Base-by-base conservation (phyloP, 441 rosid genomes). In the Heliophila coronopifolia region DNA sequence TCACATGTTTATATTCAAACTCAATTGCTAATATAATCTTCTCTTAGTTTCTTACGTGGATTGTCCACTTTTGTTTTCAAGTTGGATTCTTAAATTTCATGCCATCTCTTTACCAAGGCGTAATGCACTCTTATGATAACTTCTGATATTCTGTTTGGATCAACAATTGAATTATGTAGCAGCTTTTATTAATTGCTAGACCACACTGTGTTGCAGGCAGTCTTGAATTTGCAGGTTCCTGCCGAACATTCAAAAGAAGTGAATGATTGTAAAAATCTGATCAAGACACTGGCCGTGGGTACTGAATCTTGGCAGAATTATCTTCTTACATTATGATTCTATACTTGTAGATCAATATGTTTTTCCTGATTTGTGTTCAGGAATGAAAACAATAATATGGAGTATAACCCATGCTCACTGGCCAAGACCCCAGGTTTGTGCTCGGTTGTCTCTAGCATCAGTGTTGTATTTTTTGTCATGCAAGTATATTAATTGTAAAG, bases 211-310 rank as follows among this genome's bases (percentile, higher is more conserved):
- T 64, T 77, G 84, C 99, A 93, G 99, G 97, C 97, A 50, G 97
- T 93, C 75, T 56, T 93, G 59, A 84, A 89, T 67, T 60, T 89
- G 81, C 99, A 94, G 84, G 91, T 84, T 46, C 95, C 99, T 5
- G 78, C 76, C 35, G 99, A 94, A 66, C 99, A 90, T 83, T 84
- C 96, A 22, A 94, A 94, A 81, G 99, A 94, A 78, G 94, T 94
- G 52, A 84, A 77, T 72, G 97, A 94, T 61, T 94, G 96, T 65
- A 94, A 94, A 70, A 86, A 79, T 76, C 75, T 94, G 75, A 94
- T 94, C 61, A 93, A 81, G 91, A 93, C 99, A 40, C 75, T 93
- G 74, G 97, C 89, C 71, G 85, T 86, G 97, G 99, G 99, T 94
- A 89, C 73, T 46, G 41, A 39, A 52, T 52, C 39, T 38, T 45